These are phyloP conservation scores for Dendrostoma leiphaemia DNA, from an alignment of 2,329 filamentous ascomycete genomes.

Conservation along the genomic window DNA sequence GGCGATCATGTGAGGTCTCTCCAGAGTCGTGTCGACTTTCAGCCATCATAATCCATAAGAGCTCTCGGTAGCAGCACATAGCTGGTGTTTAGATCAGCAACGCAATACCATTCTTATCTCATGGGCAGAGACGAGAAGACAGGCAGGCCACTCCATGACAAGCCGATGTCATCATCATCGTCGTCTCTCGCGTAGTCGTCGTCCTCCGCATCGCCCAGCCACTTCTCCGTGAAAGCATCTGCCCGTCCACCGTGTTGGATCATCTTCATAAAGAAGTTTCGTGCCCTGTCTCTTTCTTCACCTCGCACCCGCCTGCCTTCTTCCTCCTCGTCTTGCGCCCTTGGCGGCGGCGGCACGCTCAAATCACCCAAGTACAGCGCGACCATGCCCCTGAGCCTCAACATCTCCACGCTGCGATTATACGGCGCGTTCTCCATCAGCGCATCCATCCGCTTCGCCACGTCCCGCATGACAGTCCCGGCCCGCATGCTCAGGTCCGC, in stretches of 20 bases:
- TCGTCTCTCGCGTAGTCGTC: conserved; percentile 25
- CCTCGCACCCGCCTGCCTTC: conserved; percentile 30
- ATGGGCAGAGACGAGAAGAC: conserved; percentile 34
- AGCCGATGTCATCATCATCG: conserved; percentile 23
- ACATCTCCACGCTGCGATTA: conserved; percentile 62
- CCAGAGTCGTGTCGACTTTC: too few species aligned
- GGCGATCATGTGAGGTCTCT: conserved; percentile 8
- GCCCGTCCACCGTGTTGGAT: conserved; percentile 28
- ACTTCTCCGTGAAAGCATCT: conserved; percentile 30
- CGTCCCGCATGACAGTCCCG: conserved; percentile 55
- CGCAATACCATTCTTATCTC: not conserved
- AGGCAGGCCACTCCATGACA: conserved; percentile 22
- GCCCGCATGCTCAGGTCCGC: conserved; percentile 49
- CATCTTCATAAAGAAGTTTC: conserved; percentile 36
- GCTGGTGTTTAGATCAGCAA: too few species aligned
- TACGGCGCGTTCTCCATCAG: conserved; percentile 70
- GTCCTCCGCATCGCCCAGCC: conserved; percentile 27
- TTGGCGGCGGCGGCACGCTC: conserved; percentile 38
- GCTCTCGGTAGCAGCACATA: not conserved
- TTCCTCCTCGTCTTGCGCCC: conserved; percentile 24
- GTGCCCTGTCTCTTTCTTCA: conserved; percentile 36
- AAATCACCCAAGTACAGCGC: conserved; percentile 75
- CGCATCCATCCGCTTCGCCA: conserved; percentile 69
- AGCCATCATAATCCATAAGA: not conserved
- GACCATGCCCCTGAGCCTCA: conserved; percentile 71